phyloP scores from a whole-genome alignment of 345 rosid species.

The Gossypium turneri region DNA sequence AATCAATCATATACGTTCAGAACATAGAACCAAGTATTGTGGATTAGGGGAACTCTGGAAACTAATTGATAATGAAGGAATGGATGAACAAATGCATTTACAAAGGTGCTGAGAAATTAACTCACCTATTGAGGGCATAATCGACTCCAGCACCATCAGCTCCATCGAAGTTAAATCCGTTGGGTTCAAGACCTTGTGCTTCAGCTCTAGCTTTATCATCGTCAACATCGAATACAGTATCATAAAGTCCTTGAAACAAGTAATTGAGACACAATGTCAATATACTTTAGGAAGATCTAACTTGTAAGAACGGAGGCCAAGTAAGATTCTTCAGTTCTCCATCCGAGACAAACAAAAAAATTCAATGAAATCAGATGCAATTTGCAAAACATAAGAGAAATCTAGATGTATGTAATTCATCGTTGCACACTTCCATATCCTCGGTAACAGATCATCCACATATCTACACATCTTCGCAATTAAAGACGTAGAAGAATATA shows the following conservation, averaged over 20 bases:
- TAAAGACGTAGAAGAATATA: not conserved
- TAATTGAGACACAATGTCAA: slow-evolving; percentile 15
- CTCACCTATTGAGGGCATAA: slow-evolving; percentile 81
- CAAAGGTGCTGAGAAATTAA: not conserved
- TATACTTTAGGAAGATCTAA: not conserved
- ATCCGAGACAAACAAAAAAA: not conserved
- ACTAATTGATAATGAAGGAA: not conserved
- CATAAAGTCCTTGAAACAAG: slow-evolving; percentile 65
- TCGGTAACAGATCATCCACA: not conserved
- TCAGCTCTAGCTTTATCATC: slow-evolving; percentile 80
- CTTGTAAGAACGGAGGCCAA: not conserved
- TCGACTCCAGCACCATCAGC: slow-evolving; percentile 82
- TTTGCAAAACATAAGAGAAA: not conserved
- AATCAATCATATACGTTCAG: not conserved
- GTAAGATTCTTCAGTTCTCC: not conserved
- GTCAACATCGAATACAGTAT: slow-evolving; percentile 90
- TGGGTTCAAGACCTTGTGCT: slow-evolving; percentile 82
- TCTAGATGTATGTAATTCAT: slow-evolving; percentile 2
- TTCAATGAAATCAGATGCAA: not conserved
- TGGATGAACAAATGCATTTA: not conserved
- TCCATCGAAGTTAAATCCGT: slow-evolving; percentile 84
- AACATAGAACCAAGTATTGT: not conserved
- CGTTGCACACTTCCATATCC: not conserved
- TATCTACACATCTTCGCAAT: not conserved
- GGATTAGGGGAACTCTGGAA: not conserved